Conservation (phyloP, 1,284 basidiomycete species). For the Tylopilus sp. region DNA sequence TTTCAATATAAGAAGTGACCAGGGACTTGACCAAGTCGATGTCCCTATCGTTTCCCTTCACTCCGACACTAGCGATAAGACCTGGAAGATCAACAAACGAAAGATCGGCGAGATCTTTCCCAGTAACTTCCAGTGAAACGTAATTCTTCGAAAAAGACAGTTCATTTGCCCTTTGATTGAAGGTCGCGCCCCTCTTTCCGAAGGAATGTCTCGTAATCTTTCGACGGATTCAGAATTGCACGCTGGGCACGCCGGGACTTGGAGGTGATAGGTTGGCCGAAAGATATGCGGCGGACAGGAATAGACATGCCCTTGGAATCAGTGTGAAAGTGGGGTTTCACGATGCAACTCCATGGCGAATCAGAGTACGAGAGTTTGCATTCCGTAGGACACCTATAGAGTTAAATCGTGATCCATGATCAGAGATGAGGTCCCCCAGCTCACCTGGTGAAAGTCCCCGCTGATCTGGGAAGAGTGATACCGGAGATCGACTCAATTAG, state of each 20-base stretch:
- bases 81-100: slow-evolving; percentile 66
- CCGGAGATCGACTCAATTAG: slow-evolving; percentile 78
- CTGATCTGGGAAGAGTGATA: slow-evolving; percentile 68
- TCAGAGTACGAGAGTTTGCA: slow-evolving; percentile 60
- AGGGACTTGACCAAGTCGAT: slow-evolving; percentile 69
- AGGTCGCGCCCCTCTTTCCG: slow-evolving; percentile 46
- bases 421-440: background rate
- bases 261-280: slow-evolving; percentile 60
- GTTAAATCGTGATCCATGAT: too few species aligned
- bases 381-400: slow-evolving; percentile 71
- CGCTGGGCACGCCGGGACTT: slow-evolving; percentile 67
- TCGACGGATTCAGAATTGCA: slow-evolving; percentile 71
- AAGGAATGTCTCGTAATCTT: slow-evolving; percentile 48
- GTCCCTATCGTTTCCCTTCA: slow-evolving; percentile 57
- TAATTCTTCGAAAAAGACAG: slow-evolving; percentile 68
- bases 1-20: slow-evolving; percentile 64
- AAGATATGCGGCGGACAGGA: slow-evolving; percentile 51
- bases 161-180: slow-evolving; percentile 44
- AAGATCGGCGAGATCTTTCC: slow-evolving; percentile 70
- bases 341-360: slow-evolving; percentile 62
- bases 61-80: slow-evolving; percentile 66
- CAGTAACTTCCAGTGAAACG: slow-evolving; percentile 70
- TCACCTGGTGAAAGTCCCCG: slow-evolving; percentile 71
- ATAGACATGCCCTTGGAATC: slow-evolving; percentile 54
- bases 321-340: slow-evolving; percentile 61